Evolutionary conservation across 2,329 filamentous ascomycete species (phyloP).

Genomic region (Epichloe bromicola): DNA sequence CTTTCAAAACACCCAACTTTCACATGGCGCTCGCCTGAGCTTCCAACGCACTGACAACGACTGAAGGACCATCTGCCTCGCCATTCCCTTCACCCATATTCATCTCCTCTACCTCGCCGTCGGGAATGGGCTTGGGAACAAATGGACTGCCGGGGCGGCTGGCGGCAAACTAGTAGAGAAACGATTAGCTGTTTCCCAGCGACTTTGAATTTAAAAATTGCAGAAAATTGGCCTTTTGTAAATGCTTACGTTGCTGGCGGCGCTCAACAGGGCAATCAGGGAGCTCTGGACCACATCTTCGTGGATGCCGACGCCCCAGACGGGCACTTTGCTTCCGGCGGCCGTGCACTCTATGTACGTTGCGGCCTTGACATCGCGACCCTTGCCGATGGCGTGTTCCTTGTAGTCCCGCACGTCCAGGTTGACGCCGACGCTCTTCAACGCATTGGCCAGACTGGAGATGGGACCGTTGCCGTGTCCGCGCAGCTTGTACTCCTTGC

Average conservation of each 20-base stretch:
- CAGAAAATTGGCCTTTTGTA: neutral
- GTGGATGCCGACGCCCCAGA: constrained; percentile 63
- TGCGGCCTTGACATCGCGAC: constrained; percentile 78
- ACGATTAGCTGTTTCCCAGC: too few species aligned
- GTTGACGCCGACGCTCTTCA: constrained; percentile 67
- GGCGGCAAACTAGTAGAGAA: constrained; percentile 40
- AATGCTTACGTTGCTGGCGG: constrained; percentile 67
- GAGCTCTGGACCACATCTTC: constrained; percentile 65
- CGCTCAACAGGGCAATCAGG: constrained; percentile 72
- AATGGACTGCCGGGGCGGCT: constrained; percentile 54
- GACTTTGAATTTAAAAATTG: too few species aligned
- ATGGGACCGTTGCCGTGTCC: constrained; percentile 85
- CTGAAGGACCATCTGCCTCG: constrained; percentile 4
- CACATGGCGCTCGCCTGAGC: constrained; percentile 12
- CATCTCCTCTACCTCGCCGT: constrained; percentile 5
- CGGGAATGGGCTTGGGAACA: constrained; percentile 40
- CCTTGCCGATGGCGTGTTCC: constrained; percentile 80
- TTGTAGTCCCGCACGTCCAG: constrained; percentile 91
- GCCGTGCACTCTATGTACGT: constrained; percentile 86
- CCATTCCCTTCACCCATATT: constrained; percentile 6
- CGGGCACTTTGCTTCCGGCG: constrained; percentile 51
- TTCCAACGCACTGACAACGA: constrained; percentile 11
- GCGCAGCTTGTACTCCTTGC: constrained; percentile 61
- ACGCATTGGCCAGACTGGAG: constrained; percentile 72
- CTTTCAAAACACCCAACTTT: neutral